Evolutionary conservation across 164 flowering plant species (phyloP), one percentile per base, ranked within the genome.

Genomic region (Sedum album): DNA sequence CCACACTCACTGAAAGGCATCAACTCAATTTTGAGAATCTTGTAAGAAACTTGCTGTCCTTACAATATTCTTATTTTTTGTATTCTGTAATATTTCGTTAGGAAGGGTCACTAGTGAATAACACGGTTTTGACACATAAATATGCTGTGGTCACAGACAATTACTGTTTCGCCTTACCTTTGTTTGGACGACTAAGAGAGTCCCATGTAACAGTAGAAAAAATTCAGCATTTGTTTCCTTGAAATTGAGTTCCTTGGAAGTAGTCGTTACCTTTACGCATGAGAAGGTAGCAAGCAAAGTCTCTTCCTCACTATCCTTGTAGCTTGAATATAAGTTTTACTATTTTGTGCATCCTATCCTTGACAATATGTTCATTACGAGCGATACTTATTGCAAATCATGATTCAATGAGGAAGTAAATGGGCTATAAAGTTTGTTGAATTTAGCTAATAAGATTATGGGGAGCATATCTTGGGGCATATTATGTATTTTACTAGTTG

Each of bases 1-100:
- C 66, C 60, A 30, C 62, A 68, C 70, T 76, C 80, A 80, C 79
- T 73, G 77, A 77, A 77, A 77, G 78, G 71, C 76, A 71, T 69
- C 38, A 53, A 21, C 73, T 65, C 73, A 71, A 73, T 72, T 69
- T 36, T 6, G 72, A 71, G 81, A 80, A 78, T 80, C 79, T 53
- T 61, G 31, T 49, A 65, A 72, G 68, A n/a, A 76, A 75, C 76
- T 73, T 20, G 28, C 21, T 31, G 60, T 53, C 35, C 25, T 68
- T 9, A 65, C 39, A 66, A 25, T 70, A 66, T 71, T 69, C 11
- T 28, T 15, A 65, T 71, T 70, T 70, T 51, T 63, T 49, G 38
- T 71, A 39, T 66, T 23, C 23, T 35, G 23, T n/a, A n/a, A 6
- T 21, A 2, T 51, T 48, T 48, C 53, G 4, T 20, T 2, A 20